A percentile compares a stretch with the other conserved stretches of the same genome.
Evolutionary conservation across 2,329 filamentous ascomycete species (phyloP).

Genomic region (Fusarium sp.): DNA sequence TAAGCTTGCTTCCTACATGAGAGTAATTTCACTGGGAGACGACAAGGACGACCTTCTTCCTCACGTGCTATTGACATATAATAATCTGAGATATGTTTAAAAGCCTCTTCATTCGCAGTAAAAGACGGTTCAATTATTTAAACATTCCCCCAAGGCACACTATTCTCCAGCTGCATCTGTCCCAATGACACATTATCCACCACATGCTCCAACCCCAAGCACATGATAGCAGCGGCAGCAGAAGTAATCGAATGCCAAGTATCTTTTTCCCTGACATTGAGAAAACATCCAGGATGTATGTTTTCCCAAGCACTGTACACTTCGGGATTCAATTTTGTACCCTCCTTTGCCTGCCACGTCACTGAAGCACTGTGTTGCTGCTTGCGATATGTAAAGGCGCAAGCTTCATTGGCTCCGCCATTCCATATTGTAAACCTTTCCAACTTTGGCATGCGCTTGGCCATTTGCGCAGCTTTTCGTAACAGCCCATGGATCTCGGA

Average conservation of each 20-base stretch:
- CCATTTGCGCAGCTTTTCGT: background rate
- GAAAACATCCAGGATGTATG: background rate
- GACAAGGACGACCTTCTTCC: background rate
- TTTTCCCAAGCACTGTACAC: background rate
- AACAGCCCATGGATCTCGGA: background rate
- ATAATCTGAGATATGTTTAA: background rate
- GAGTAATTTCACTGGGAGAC: background rate
- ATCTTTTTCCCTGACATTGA: background rate
- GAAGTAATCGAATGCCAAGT: background rate
- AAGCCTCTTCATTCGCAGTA: no score
- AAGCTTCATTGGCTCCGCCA: background rate
- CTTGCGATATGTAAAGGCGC: conserved; percentile 5
- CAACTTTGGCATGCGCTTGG: conserved; percentile 12
- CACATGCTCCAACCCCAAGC: conserved; percentile 11
- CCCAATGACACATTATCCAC: conserved; percentile 1
- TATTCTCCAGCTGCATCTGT: conserved; percentile 20
- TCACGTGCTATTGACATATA: background rate
- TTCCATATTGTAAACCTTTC: conserved; percentile 11
- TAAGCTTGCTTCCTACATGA: background rate
- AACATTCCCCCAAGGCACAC: background rate
- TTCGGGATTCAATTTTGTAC: background rate
- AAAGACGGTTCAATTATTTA: no score
- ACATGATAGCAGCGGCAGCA: conserved; percentile 18
- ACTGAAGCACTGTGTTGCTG: background rate
- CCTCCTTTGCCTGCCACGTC: conserved; percentile 10